These are phyloP conservation scores for Lupinus albus DNA, from an alignment of 306 rosid genomes.

Conservation along the genomic window DNA sequence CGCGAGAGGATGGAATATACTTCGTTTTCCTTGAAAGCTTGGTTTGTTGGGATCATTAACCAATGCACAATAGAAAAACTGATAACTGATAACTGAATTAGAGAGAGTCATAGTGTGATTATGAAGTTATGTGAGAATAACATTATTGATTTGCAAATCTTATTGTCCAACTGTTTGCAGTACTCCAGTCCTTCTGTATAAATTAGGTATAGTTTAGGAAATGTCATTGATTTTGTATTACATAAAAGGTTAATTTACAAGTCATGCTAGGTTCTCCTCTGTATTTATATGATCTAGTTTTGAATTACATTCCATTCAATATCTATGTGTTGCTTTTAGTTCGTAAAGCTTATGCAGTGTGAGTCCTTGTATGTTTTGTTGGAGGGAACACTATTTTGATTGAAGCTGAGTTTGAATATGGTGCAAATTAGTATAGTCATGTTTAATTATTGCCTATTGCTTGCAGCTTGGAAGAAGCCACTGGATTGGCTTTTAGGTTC, in stretches of 20 bases:
- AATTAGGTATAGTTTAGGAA: background rate
- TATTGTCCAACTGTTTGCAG: slow-evolving; percentile 9
- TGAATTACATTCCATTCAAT: slow-evolving; percentile 3
- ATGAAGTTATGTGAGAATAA: background rate
- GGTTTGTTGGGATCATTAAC: no score
- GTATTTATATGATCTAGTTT: slow-evolving; percentile 29
- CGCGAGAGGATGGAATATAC: no score
- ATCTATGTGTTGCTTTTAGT: background rate
- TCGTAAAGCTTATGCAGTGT: background rate
- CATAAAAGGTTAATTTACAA: background rate
- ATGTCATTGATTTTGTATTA: background rate
- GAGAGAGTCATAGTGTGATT: background rate
- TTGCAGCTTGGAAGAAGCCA: slow-evolving; percentile 94
- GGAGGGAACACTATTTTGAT: background rate
- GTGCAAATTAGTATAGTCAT: slow-evolving; percentile 18
- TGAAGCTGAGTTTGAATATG: slow-evolving; percentile 10
- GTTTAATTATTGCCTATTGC: slow-evolving; percentile 28
- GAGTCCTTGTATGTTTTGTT: slow-evolving; percentile 10
- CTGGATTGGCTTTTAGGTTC: slow-evolving; percentile 94
- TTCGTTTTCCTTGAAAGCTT: no score
- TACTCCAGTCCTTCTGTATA: background rate
- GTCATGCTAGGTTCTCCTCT: slow-evolving; percentile 23
- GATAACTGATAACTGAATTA: no score
- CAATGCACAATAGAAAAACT: no score
- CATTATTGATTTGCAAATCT: slow-evolving; percentile 7